These are phyloP conservation scores for Thyridium curvatum DNA, from an alignment of 2,329 filamentous ascomycete species.

Conservation along the genomic window DNA sequence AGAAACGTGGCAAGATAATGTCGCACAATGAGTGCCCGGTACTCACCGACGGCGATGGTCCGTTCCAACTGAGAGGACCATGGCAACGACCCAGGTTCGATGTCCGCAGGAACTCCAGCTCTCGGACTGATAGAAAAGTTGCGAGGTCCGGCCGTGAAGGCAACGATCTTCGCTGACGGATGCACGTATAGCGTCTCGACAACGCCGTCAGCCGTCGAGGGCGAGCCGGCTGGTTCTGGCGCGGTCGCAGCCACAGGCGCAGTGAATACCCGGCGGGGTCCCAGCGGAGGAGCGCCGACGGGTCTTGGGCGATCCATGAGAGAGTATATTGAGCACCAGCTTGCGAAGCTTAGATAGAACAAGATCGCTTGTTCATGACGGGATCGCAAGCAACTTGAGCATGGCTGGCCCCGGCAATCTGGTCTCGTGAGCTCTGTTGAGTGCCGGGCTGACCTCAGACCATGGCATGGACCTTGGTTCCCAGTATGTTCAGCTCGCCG, in stretches of 20 bases:
- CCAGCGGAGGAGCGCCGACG: slow-evolving; percentile 9
- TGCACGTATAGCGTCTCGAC: slow-evolving; percentile 73
- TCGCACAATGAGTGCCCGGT: not conserved
- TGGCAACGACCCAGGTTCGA: slow-evolving; percentile 57
- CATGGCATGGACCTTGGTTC: too few relatives aligned
- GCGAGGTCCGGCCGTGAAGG: slow-evolving; percentile 37
- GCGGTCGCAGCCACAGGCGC: slow-evolving; percentile 22
- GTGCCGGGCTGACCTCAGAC: too few relatives aligned
- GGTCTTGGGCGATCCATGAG: slow-evolving; percentile 16
- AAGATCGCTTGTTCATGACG: not conserved
- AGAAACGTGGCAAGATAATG: slow-evolving; percentile 4
- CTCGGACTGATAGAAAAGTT: slow-evolving; percentile 23
- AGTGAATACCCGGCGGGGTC: slow-evolving; percentile 25
- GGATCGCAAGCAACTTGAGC: not conserved
- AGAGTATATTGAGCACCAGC: not conserved
- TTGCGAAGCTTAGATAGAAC: not conserved
- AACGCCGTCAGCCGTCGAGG: slow-evolving; percentile 20
- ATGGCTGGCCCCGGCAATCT: too few relatives aligned
- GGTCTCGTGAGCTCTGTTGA: too few relatives aligned
- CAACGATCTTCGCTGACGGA: slow-evolving; percentile 62
- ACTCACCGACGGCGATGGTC: slow-evolving; percentile 70
- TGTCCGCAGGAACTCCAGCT: slow-evolving; percentile 24
- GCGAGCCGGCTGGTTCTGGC: slow-evolving; percentile 14
- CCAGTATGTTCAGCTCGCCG: too few relatives aligned
- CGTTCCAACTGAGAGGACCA: slow-evolving; percentile 73